Evolutionary conservation across 345 rosid genomes (phyloP).

Genomic region (Hevea brasiliensis): DNA sequence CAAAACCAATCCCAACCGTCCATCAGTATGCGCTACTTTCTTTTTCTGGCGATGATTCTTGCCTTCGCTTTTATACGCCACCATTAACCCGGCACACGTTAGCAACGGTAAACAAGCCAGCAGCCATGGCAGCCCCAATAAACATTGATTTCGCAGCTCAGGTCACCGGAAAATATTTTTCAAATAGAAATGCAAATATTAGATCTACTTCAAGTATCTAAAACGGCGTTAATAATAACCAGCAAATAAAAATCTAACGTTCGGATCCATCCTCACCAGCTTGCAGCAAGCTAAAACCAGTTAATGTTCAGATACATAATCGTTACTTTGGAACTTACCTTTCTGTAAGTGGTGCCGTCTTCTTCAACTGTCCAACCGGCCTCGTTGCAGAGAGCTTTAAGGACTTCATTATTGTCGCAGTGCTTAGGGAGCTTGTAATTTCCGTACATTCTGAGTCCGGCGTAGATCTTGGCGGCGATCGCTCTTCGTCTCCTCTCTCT

Average conservation of each 20-base stretch:
- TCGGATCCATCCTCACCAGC: too few species aligned
- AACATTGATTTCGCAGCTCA: background rate
- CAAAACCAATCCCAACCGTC: constrained; percentile 17
- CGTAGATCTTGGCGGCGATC: constrained; percentile 89
- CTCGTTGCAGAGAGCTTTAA: constrained; percentile 89
- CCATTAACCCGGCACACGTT: constrained; percentile 17
- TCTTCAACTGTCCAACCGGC: constrained; percentile 98
- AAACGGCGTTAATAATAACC: background rate
- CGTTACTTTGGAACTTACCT: constrained; percentile 39
- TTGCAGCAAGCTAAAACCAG: background rate
- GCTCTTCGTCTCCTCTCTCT: constrained; percentile 90
- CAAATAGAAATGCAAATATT: background rate
- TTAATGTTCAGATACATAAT: background rate
- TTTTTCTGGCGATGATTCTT: background rate
- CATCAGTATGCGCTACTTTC: constrained; percentile 12
- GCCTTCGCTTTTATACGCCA: constrained; percentile 6
- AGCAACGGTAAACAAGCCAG: background rate
- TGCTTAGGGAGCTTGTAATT: constrained; percentile 94
- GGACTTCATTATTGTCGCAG: constrained; percentile 97
- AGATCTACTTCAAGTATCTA: constrained; percentile 8
- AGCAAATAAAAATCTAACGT: background rate
- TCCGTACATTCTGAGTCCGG: constrained; percentile 86
- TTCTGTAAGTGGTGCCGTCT: constrained; percentile 94
- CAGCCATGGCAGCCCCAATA: too few species aligned
- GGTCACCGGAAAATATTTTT: background rate